Base-by-base conservation (phyloP, 139 green algal genomes). In the Diplosphaera chodatii region DNA sequence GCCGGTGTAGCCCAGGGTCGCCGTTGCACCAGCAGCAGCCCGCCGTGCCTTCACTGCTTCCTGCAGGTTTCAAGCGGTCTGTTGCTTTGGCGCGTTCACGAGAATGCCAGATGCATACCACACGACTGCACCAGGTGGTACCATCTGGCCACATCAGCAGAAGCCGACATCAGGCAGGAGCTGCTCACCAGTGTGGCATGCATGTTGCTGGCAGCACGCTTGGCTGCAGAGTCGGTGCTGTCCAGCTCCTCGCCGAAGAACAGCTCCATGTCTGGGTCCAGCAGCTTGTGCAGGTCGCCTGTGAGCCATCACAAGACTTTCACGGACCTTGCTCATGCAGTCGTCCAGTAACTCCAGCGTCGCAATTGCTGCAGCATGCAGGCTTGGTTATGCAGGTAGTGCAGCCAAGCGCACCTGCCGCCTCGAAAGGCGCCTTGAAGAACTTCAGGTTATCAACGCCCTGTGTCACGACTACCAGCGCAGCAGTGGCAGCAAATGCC, bases 281-380 rank as follows among this genome's bases (percentile, higher is more conserved):
- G 55, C 66, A 77, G 66, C 72, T 71, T 23, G 16, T n/a, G 37
- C 65, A 56, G 71, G 2, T 66, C 64, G 3, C 66, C 72, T 77
- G 48, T 6, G 31, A n/a, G n/a, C n/a, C n/a, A n/a, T n/a, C n/a
- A n/a, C n/a, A n/a, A n/a, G n/a, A n/a, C n/a, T n/a, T n/a, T n/a
- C n/a, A n/a, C n/a, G n/a, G n/a, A n/a, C n/a, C n/a, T n/a, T n/a
- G n/a, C n/a, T n/a, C n/a, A n/a, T n/a, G n/a, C n/a, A n/a, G n/a
- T n/a, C n/a, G n/a, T n/a, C n/a, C n/a, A n/a, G n/a, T n/a, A n/a
- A n/a, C n/a, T n/a, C n/a, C n/a, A n/a, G n/a, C n/a, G n/a, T n/a
- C n/a, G n/a, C n/a, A n/a, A n/a, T n/a, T n/a, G n/a, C n/a, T n/a
- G n/a, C n/a, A n/a, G n/a, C n/a, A n/a, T n/a, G n/a, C n/a, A n/a